Evolutionary conservation across 1,284 basidiomycete species (phyloP).

Genomic region (Sporisorium exsertum): DNA sequence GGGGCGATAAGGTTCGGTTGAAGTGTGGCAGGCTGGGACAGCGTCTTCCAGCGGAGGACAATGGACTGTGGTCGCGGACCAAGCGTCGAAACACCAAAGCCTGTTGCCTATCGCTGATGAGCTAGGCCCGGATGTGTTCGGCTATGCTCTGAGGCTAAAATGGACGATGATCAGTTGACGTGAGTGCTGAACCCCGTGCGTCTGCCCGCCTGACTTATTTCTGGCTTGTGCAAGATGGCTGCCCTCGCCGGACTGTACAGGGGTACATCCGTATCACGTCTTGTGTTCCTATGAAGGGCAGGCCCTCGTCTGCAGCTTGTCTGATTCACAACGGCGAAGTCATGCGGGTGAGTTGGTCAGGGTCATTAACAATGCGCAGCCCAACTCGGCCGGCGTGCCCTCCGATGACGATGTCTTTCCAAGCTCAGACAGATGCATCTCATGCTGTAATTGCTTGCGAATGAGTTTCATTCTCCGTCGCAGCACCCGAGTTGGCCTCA

Average conservation of each 20-base stretch:
- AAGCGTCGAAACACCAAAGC: not conserved
- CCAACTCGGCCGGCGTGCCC: too few species aligned
- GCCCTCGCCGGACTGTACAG: not conserved
- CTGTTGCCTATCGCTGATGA: not conserved
- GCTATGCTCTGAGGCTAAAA: not conserved
- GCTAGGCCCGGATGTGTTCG: not conserved
- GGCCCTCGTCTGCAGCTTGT: not conserved
- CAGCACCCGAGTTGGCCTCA: not conserved
- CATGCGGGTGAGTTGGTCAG: not conserved
- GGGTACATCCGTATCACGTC: too few species aligned
- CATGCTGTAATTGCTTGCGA: not conserved
- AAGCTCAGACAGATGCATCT: slow-evolving; percentile 1
- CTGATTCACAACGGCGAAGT: not conserved
- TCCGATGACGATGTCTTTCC: not conserved
- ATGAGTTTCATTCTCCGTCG: not conserved
- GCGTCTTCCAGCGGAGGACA: not conserved
- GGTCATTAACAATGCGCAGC: not conserved
- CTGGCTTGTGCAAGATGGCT: not conserved
- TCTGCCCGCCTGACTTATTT: not conserved
- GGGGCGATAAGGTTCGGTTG: not conserved
- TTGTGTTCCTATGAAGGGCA: too few species aligned
- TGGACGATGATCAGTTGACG: not conserved
- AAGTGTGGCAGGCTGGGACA: not conserved
- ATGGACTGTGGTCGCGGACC: not conserved
- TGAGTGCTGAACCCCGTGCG: not conserved